Evolutionary conservation across 2,329 filamentous ascomycete species (phyloP), one percentile per base, ranked within the genome.

Genomic region (Shiraia sp.): DNA sequence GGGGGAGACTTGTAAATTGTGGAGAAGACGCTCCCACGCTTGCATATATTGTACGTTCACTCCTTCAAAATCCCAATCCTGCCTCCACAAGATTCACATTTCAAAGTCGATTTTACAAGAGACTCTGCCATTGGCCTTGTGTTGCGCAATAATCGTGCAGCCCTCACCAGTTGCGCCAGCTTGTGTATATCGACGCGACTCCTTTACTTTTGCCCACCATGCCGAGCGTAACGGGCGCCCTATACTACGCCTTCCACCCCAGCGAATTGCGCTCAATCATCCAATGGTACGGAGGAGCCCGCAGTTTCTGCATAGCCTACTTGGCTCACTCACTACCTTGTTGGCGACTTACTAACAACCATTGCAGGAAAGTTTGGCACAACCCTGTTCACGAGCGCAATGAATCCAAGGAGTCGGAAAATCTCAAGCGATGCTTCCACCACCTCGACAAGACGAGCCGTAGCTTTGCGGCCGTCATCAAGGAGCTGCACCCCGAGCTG

Each of bases 401-500:
- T 63, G 79, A 82, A 51, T 76, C 78, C 47, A 88, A 88, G 55
- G 93, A 97, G 72, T 78, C 83, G 19, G 75, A 79, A 39, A 86
- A 86, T 12, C 79, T 95, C 48, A 81, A 82, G 69, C 79, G 83
- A 77, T 97, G 93, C 77, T 97, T 95, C 76, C 76, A 87, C 52
- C 89, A 87, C 70, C 82, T 99, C 53, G 79, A 92, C 60, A 55
- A 87, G 75, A 99, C 93, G 37, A 96, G 91, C 68, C 88, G 93
- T 46, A 96, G 90, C 69, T 99, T 99, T 71, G 79, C 86, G 37
- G 80, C 90, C 32, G 93, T 99, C 66, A 99, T 99, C 53, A 84
- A 95, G 72, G 93, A 99, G 74, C 81, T 99, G 30, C 91, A 96
- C 66, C 90, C 90, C 1, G 92, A 99, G 73, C 83, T 99, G 23